These are phyloP conservation scores for Thraustochytrium striatum DNA, from an alignment of 352 stramenopile genomes.

Conservation along the genomic window DNA sequence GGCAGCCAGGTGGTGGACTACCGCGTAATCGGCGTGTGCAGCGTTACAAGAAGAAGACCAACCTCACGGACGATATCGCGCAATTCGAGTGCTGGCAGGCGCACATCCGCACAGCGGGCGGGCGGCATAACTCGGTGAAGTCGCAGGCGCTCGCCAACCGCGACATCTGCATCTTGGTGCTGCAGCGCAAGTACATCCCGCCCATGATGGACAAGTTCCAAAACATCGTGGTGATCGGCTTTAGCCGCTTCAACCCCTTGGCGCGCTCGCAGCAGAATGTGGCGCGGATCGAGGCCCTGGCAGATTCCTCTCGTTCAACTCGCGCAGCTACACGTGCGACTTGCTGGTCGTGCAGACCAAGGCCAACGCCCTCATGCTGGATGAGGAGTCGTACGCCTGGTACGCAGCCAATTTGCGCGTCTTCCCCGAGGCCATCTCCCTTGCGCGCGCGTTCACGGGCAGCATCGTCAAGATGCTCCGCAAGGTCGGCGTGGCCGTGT, in stretches of 20 bases:
- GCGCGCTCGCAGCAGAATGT: background rate
- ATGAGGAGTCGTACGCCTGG: slow-evolving; percentile 10
- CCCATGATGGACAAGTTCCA: slow-evolving; percentile 34
- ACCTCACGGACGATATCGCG: background rate
- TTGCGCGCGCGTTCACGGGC: background rate
- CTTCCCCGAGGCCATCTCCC: background rate
- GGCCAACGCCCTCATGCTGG: slow-evolving; percentile 34
- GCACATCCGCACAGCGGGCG: background rate
- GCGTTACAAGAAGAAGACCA: background rate
- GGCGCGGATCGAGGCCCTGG: background rate
- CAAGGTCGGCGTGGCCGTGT: background rate
- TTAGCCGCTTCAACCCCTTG: background rate
- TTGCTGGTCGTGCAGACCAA: slow-evolving; percentile 28
- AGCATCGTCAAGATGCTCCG: background rate
- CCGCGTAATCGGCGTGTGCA: slow-evolving; percentile 16
- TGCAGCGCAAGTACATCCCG: slow-evolving; percentile 12
- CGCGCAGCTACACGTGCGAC: background rate
- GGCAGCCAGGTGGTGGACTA: slow-evolving; percentile 24
- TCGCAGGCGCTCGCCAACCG: background rate
- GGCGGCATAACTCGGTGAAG: background rate
- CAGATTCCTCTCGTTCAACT: background rate
- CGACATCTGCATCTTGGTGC: background rate
- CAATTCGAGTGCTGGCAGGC: background rate
- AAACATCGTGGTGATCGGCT: background rate
- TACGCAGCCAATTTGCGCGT: background rate